A percentile compares a stretch with the other conserved stretches of the same genome.
Evolutionary conservation across 306 rosid species (phyloP).

Genomic region (Astragalus membranaceus): DNA sequence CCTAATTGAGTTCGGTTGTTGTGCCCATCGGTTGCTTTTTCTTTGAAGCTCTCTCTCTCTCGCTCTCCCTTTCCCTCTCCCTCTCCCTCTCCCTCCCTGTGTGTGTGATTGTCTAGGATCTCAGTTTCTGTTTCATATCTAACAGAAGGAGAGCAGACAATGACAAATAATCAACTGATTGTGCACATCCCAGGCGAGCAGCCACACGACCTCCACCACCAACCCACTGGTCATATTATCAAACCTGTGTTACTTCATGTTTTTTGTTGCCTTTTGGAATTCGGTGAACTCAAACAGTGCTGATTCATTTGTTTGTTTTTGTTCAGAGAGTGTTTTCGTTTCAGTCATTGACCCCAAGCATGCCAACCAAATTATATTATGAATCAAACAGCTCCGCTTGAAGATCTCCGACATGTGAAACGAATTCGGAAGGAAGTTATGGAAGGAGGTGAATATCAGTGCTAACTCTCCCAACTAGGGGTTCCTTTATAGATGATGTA

Average conservation of each 20-base stretch:
- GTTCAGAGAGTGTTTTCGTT: conserved; percentile 52
- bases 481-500: not conserved
- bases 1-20: too few species aligned
- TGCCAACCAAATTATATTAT: conserved; percentile 66
- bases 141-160: not conserved
- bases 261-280: not conserved
- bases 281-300: not conserved
- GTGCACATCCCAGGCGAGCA: conserved; percentile 58
- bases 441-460: conserved; percentile 36
- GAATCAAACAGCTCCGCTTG: conserved; percentile 59
- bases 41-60: too few species aligned
- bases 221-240: conserved; percentile 53
- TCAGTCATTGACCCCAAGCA: conserved; percentile 54
- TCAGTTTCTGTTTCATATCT: too few species aligned
- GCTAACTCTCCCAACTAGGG: not conserved
- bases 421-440: conserved; percentile 60
- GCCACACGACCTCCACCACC: conserved; percentile 50
- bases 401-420: conserved; percentile 67
- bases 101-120: too few species aligned
- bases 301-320: not conserved
- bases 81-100: too few species aligned
- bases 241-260: not conserved
- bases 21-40: too few species aligned
- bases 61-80: too few species aligned
- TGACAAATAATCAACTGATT: conserved; percentile 19